Evolutionary conservation across 345 rosid species (phyloP).

Genomic region (Rhodamnia rubescens): DNA sequence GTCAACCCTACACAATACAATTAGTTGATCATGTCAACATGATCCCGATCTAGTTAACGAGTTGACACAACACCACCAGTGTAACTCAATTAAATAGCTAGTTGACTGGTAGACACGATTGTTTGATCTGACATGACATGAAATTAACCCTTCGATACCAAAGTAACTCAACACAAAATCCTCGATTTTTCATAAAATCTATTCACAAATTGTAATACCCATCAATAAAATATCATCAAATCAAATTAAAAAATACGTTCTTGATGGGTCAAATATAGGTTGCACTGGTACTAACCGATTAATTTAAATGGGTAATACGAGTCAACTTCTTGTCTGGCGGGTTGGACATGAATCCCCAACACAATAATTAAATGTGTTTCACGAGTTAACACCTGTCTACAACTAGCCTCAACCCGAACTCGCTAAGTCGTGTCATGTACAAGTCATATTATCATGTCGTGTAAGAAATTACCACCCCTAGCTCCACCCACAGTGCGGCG

Average conservation of each 20-base stretch:
- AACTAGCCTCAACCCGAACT: not conserved
- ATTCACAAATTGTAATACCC: not conserved
- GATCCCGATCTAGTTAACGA: rapidly evolving
- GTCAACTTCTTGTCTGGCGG: not conserved
- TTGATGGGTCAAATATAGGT: not conserved
- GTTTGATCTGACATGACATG: not conserved
- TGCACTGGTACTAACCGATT: rapidly evolving
- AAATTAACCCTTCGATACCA: not conserved
- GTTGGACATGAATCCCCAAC: not conserved
- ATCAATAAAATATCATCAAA: not conserved
- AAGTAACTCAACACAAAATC: not conserved
- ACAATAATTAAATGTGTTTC: not conserved
- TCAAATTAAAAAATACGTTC: not conserved
- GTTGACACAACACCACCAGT: rapidly evolving
- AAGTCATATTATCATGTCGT: not conserved
- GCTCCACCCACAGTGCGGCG: rapidly evolving
- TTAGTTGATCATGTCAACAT: rapidly evolving
- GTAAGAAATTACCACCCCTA: not conserved
- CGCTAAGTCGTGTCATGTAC: rapidly evolving
- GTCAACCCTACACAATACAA: not conserved
- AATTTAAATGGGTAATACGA: not conserved
- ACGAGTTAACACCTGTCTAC: no score
- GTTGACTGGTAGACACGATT: not conserved
- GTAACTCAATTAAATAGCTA: not conserved
- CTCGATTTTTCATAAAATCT: not conserved